Evolutionary conservation across 2,329 filamentous ascomycete genomes (phyloP), one percentile per base, ranked within the genome.

Genomic region (Fusarium pseudonygamai): DNA sequence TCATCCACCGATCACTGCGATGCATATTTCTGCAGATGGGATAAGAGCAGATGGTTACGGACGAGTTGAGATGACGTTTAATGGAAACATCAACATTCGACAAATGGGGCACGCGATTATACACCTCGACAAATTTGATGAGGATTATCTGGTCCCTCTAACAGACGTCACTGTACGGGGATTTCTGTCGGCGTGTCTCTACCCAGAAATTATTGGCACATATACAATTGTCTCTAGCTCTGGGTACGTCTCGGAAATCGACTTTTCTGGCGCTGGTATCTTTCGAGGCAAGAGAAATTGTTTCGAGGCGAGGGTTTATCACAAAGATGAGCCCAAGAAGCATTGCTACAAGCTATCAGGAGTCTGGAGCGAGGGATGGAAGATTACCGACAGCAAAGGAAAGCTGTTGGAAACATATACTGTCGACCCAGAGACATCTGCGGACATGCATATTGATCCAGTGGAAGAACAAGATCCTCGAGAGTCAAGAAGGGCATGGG

Each of bases 401-500:
- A 76, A 80, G 22, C 37, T 80, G 0, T 3, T 84, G 1, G 83
- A 84, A 62, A 75, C 40, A n/a, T 83, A 83, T 59, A 75, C 78
- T 5, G 79, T 84, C 24, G 82, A 84, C 15, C 53, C 43, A 50
- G 79, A 80, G 6, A 74, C 84, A 3, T 77, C 74, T 0, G 58
- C 65, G 4, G 30, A 62, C 0, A 58, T 78, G n/a, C 12, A 69
- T 2, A 67, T 78, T 5, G 46, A 42, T 1, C 52, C 74, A 1
- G 77, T 93, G 13, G 90, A 93, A 43, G 81, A 92, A 67, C 94
- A 97, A 82, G 93, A 96, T 72, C 88, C 92, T 4, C 91, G 94
- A 78, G 95, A 97, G 84, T 93, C 92, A 14, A 88, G 94, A 16
- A 88, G 90, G 43, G 95, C 95, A 2, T 97, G 95, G 95, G 85